Evolutionary conservation across 2,329 filamentous ascomycete species (phyloP), one percentile per base, ranked within the genome.

Genomic region (Malbranchea cinnamomea): DNA sequence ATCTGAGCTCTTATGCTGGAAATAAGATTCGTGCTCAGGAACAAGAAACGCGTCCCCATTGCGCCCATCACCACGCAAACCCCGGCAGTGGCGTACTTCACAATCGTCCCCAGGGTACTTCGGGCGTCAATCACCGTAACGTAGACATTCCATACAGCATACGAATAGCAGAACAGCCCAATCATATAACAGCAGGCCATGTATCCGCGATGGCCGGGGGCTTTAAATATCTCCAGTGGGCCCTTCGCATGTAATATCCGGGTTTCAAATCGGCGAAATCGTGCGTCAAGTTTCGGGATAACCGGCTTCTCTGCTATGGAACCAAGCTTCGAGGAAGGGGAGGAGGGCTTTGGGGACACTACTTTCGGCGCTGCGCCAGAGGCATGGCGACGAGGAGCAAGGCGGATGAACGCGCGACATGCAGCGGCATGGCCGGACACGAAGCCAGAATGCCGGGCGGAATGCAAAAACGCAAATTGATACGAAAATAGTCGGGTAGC

Each of bases 171-270:
- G 43, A 68, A 66, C 13, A 60, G 36, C 2, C 67, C 67, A 15
- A 68, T 64, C 9, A 56, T 49, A 50, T 74, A 74, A 45, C 69
- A 70, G 26, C 68, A 67, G 40, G 68, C 46, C 37, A 76, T 63
- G 49, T 74, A 77, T 52, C 64, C 62, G 33, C 67, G 66, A 43
- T 79, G 74, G 1, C 72, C 71, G 9, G 71, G 71, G 1, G 68
- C 66, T 43, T 74, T 62, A 57, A 78, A 82, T 24, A 82, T 59
- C 3, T 68, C 52, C 5, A 75, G 71, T 4, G 67, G 62, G 2
- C 60, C 54, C n/a, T 61, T 45, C 38, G 69, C 67, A 34, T 59
- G 56, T 9, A 69, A 66, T 21, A 81, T 62, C 35, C 62, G 19
- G 12, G 12, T 34, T 16, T 33, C 31, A 20, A 41, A 40, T 24